A percentile compares a stretch with the other conserved stretches of the same genome.
Evolutionary conservation across 257 asterid species (phyloP).

Genomic region (Leptodermis oblonga): DNA sequence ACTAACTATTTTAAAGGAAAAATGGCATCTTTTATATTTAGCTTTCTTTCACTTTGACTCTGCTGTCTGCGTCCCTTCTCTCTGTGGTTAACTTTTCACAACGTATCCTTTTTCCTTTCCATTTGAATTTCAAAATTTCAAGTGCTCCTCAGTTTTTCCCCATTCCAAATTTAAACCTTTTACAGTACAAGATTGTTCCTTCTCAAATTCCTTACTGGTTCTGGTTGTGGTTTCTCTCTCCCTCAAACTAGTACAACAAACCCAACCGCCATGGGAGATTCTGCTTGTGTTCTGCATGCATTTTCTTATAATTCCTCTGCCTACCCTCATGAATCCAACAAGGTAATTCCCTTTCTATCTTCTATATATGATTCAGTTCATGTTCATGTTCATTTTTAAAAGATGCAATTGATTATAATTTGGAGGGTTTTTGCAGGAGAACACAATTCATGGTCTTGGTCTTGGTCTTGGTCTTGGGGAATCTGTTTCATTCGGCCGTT

Average conservation of each 20-base stretch:
- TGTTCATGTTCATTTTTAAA: neutral
- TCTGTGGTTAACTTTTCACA: conserved; percentile 23
- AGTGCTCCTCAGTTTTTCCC: conserved; percentile 15
- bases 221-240: conserved; percentile 10
- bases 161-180: neutral
- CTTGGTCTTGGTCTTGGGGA: conserved; percentile 89
- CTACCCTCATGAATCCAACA: conserved; percentile 56
- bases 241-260: conserved; percentile 15
- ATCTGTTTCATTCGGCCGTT: conserved; percentile 84
- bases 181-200: neutral
- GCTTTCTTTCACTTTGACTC: conserved; percentile 1
- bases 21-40: neutral
- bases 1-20: neutral
- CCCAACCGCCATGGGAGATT: conserved; percentile 57
- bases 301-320: conserved; percentile 75
- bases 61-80: no score
- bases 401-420: no score
- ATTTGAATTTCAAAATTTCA: conserved; percentile 77
- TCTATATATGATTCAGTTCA: neutral
- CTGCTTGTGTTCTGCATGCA: conserved; percentile 73
- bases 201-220: neutral
- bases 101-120: conserved; percentile 36
- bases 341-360: conserved; percentile 27
- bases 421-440: conserved; percentile 43
- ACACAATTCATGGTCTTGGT: conserved; percentile 63